These are phyloP conservation scores for Penicillium sp. DNA, from an alignment of 2,329 filamentous ascomycete genomes.

Conservation along the genomic window DNA sequence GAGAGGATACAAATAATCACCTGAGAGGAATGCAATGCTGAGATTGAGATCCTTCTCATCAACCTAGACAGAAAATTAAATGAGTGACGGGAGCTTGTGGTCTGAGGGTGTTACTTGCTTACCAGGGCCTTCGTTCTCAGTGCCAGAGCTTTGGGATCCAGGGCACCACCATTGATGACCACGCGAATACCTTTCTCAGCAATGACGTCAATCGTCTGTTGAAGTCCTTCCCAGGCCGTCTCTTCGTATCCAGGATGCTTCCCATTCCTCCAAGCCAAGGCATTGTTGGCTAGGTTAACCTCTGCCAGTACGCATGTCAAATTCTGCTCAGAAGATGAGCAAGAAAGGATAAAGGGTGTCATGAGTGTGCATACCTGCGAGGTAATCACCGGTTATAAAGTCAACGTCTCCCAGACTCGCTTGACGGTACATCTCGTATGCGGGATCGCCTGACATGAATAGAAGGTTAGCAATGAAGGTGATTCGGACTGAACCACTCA, in stretches of 20 bases:
- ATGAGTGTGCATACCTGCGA: slow-evolving; percentile 39
- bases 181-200: slow-evolving; percentile 54
- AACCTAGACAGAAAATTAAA: slow-evolving; percentile 23
- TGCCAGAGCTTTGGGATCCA: slow-evolving; percentile 55
- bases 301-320: slow-evolving; percentile 29
- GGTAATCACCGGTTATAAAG: slow-evolving; percentile 56
- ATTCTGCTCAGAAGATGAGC: neutral
- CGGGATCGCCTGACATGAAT: slow-evolving; percentile 29
- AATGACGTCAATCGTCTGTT: slow-evolving; percentile 48
- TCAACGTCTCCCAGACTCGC: slow-evolving; percentile 43
- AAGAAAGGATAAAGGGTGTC: neutral
- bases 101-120: neutral
- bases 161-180: slow-evolving; percentile 57
- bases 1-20: slow-evolving; percentile 45
- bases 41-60: slow-evolving; percentile 36
- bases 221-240: slow-evolving; percentile 51
- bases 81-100: neutral
- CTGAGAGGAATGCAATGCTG: slow-evolving; percentile 47
- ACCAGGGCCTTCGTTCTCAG: slow-evolving; percentile 45
- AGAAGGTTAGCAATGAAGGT: neutral
- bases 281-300: slow-evolving; percentile 50
- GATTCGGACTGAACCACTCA: neutral
- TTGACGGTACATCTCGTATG: slow-evolving; percentile 39
- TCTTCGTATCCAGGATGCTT: slow-evolving; percentile 47
- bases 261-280: slow-evolving; percentile 40